phyloP scores from a whole-genome alignment of 2,329 filamentous ascomycete genomes.

The Ophiostoma populinum region DNA sequence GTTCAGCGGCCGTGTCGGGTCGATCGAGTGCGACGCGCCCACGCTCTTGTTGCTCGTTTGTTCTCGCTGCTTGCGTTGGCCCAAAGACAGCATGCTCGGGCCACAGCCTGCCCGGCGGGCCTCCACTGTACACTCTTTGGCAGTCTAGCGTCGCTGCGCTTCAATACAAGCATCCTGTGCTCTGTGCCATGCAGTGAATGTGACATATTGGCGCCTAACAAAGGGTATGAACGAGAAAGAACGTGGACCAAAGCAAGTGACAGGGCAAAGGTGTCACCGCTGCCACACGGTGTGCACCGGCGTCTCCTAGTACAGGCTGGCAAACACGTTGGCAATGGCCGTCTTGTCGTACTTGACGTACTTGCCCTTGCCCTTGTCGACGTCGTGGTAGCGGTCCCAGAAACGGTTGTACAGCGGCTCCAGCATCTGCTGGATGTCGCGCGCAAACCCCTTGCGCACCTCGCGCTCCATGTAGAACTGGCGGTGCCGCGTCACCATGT shows the following conservation, averaged over 20 bases:
- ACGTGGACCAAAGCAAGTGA: not conserved
- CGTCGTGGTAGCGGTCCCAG: slow-evolving; percentile 93
- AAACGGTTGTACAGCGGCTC: slow-evolving; percentile 91
- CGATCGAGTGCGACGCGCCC: too few relatives aligned
- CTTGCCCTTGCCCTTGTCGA: slow-evolving; percentile 95
- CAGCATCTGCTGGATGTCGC: slow-evolving; percentile 78
- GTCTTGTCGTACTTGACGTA: slow-evolving; percentile 95
- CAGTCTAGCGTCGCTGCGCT: not conserved
- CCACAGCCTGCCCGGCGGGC: too few relatives aligned
- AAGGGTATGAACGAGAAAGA: too few relatives aligned
- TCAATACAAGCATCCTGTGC: too few relatives aligned
- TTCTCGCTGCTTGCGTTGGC: too few relatives aligned
- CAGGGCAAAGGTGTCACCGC: not conserved
- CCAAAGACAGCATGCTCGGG: too few relatives aligned
- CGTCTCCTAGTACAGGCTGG: slow-evolving; percentile 26
- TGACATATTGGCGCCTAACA: too few relatives aligned
- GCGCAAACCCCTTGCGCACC: slow-evolving; percentile 61
- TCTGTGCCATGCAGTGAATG: too few relatives aligned
- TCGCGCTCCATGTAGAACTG: slow-evolving; percentile 78
- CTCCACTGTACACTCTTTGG: not conserved
- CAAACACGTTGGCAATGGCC: slow-evolving; percentile 51
- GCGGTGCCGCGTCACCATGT: slow-evolving; percentile 70
- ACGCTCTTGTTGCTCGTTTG: too few relatives aligned
- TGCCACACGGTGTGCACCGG: not conserved
- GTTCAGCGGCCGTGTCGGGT: too few relatives aligned